Percentiles rank a stretch among this genome's conserved stretches.
phyloP scores from a whole-genome alignment of 2,329 filamentous ascomycete species.

The Aciculosporium take region DNA sequence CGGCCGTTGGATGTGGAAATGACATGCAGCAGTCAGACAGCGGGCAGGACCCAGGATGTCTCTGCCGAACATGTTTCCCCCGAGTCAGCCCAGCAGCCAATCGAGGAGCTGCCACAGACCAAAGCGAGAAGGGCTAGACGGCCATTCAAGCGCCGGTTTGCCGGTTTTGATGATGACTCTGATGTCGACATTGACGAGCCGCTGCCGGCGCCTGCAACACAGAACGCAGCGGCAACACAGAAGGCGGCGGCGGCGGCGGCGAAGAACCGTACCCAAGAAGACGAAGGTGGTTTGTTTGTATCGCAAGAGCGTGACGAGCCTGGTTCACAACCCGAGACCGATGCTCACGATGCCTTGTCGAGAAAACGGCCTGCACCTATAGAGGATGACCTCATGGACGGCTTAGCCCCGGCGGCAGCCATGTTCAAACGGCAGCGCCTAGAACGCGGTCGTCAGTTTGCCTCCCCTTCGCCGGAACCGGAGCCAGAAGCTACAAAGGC shows the following conservation, averaged over 20 bases:
- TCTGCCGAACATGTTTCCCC: constrained; percentile 2
- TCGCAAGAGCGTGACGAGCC: constrained; percentile 29
- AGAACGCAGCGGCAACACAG: constrained; percentile 3
- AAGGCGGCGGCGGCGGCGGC: constrained; percentile 5
- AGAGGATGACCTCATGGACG: constrained; percentile 49
- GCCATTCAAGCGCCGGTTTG: constrained; percentile 46
- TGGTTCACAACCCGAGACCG: constrained; percentile 11
- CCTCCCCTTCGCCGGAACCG: constrained; percentile 14
- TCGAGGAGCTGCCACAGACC: background rate
- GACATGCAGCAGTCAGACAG: constrained; percentile 10
- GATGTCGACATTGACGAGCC: constrained; percentile 23
- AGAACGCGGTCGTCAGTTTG: constrained; percentile 38
- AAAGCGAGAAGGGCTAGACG: constrained; percentile 18
- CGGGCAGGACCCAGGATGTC: constrained; percentile 2
- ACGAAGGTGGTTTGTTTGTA: constrained; percentile 40
- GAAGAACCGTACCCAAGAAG: constrained; percentile 10
- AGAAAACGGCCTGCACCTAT: constrained; percentile 33
- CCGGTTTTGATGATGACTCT: constrained; percentile 47
- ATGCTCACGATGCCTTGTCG: constrained; percentile 14
- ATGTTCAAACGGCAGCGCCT: constrained; percentile 67
- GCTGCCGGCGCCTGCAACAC: constrained; percentile 3
- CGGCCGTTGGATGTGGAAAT: constrained; percentile 45
- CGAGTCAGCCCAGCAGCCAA: constrained; percentile 6
- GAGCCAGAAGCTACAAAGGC: constrained; percentile 8
- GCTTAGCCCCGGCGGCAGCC: constrained; percentile 61